These are phyloP conservation scores for Delitschia confertaspora DNA, from an alignment of 495 filamentous ascomycete genomes.

Conservation along the genomic window DNA sequence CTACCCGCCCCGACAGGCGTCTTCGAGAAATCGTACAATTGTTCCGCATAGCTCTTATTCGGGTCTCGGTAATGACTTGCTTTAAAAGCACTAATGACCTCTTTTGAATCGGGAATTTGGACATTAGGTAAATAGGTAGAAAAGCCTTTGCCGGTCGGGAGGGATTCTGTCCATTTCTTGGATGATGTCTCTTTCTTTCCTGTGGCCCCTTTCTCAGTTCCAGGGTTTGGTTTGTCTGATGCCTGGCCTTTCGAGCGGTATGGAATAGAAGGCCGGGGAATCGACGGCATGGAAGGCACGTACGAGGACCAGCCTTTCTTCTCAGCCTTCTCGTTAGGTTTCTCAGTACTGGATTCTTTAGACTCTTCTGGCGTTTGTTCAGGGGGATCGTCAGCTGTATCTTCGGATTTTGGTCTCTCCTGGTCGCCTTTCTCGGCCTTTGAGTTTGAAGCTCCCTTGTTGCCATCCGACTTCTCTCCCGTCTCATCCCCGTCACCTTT, in stretches of 20 bases:
- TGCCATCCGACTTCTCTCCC: background rate
- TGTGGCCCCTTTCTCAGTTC: constrained; percentile 21
- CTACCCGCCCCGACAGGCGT: constrained; percentile 36
- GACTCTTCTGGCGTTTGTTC: constrained; percentile 18
- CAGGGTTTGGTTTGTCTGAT: background rate
- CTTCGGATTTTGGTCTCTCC: background rate
- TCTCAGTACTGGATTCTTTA: constrained; percentile 6
- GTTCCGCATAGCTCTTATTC: constrained; percentile 36
- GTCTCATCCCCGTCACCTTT: constrained; percentile 3
- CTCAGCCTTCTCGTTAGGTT: constrained; percentile 7
- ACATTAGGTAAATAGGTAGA: constrained; percentile 30
- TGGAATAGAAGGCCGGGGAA: no score
- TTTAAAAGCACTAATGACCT: constrained; percentile 28
- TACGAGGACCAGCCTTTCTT: constrained; percentile 26
- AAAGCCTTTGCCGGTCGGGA: constrained; percentile 34
- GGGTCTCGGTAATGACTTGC: constrained; percentile 31
- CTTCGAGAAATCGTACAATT: constrained; percentile 37
- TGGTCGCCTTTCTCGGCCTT: constrained; percentile 9
- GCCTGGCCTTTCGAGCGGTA: constrained; percentile 16
- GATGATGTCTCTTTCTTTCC: constrained; percentile 28
- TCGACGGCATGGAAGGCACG: no score
- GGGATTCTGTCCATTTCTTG: constrained; percentile 32
- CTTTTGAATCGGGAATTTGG: constrained; percentile 24
- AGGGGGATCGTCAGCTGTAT: constrained; percentile 15
- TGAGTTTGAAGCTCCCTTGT: background rate